phyloP scores from a whole-genome alignment of 2,329 filamentous ascomycete species.

The Cordyceps cicadae region DNA sequence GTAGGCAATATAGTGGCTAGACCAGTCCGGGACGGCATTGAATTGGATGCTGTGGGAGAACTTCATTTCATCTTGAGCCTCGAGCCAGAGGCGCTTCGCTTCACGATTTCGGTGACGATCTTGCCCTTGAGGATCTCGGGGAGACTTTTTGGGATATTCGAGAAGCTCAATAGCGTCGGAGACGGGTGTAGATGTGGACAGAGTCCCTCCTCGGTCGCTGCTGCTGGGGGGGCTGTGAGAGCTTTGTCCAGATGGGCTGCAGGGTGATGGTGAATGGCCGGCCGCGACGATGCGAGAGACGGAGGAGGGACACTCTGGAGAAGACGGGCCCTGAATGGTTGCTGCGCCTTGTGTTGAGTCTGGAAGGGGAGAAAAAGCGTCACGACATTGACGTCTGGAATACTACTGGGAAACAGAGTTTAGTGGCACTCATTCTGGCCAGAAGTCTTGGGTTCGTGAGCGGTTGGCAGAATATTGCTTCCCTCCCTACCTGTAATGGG shows the following conservation, averaged over 20 bases:
- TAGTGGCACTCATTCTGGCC: neutral
- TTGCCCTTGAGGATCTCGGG: constrained; percentile 3
- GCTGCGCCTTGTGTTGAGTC: constrained; percentile 13
- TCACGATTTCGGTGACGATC: constrained; percentile 36
- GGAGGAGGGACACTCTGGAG: constrained; percentile 32
- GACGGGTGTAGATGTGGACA: neutral
- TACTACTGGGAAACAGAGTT: neutral
- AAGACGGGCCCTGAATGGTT: constrained; percentile 27
- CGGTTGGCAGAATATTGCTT: neutral
- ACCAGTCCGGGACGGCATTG: constrained; percentile 99
- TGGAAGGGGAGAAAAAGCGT: neutral
- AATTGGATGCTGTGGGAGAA: constrained; percentile 99
- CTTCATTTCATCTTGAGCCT: constrained; percentile 86
- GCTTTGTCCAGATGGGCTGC: constrained; percentile 12
- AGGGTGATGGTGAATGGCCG: constrained; percentile 15
- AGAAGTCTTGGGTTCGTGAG: neutral
- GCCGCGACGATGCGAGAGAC: constrained; percentile 21
- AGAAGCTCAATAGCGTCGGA: constrained; percentile 32
- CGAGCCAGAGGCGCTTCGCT: constrained; percentile 62
- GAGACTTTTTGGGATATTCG: constrained; percentile 26
- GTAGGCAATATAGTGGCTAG: constrained; percentile 94
- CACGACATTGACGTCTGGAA: neutral
- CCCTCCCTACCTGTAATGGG: neutral
- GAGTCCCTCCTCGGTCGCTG: constrained; percentile 30
- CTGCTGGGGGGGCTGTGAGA: constrained; percentile 18